Conservation (phyloP, 2,329 filamentous ascomycete genomes). For the Capronia americana region DNA sequence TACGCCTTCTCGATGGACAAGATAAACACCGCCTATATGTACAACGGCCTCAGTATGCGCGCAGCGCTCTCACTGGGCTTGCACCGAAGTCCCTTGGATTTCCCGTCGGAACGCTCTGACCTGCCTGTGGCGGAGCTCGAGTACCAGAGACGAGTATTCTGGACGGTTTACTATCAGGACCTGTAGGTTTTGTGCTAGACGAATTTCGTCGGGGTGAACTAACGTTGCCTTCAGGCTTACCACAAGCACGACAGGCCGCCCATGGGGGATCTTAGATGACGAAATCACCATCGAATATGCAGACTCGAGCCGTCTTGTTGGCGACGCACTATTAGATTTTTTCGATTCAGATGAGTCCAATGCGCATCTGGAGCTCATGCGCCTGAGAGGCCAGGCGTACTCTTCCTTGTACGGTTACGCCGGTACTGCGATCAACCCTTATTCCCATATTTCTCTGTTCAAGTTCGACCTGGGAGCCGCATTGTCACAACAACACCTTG, state of each 20-base stretch:
- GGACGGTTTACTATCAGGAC: slow-evolving; percentile 32
- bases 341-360: slow-evolving; percentile 28
- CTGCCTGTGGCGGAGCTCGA: slow-evolving; percentile 24
- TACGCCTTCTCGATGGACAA: slow-evolving; percentile 30
- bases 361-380: slow-evolving; percentile 31
- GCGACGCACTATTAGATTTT: slow-evolving; percentile 27
- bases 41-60: slow-evolving; percentile 24
- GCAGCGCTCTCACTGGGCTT: slow-evolving; percentile 27
- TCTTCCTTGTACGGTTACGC: slow-evolving; percentile 32
- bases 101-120: slow-evolving; percentile 21
- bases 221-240: too few species aligned
- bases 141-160: slow-evolving; percentile 29
- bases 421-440: slow-evolving; percentile 30
- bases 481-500: slow-evolving; percentile 29
- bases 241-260: too few species aligned
- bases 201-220: too few species aligned
- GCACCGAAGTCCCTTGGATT: slow-evolving; percentile 25
- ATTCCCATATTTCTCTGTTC: slow-evolving; percentile 30
- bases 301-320: not conserved
- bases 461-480: slow-evolving; percentile 23
- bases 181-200: slow-evolving; percentile 17
- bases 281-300: too few species aligned
- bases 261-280: too few species aligned
- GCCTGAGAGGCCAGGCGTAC: slow-evolving; percentile 27
- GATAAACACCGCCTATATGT: slow-evolving; percentile 32